Evolutionary conservation across 306 rosid species (phyloP).

Genomic region (Mimosa bimucronata): DNA sequence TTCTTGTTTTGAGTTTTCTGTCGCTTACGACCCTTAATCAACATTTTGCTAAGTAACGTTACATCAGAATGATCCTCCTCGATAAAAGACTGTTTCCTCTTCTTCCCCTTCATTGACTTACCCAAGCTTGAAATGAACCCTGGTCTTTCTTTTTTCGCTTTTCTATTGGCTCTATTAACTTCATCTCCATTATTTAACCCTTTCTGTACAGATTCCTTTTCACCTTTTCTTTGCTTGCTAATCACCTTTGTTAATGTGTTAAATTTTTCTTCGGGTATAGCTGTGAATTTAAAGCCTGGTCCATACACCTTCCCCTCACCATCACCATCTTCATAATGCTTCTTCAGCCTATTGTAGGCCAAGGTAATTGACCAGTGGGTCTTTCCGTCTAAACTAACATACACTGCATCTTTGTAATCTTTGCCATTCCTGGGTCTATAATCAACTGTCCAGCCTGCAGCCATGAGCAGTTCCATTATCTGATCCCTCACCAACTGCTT

Average conservation of each 20-base stretch:
- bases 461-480: constrained; percentile 58
- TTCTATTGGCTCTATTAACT: constrained; percentile 42
- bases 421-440: constrained; percentile 68
- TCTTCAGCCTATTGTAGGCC: constrained; percentile 77
- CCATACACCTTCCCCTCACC: constrained; percentile 56
- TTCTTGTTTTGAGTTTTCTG: constrained; percentile 59
- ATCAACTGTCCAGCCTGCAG: constrained; percentile 91
- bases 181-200: constrained; percentile 36
- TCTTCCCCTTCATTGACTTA: constrained; percentile 54
- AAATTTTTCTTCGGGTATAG: constrained; percentile 73
- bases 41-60: constrained; percentile 39
- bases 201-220: constrained; percentile 32
- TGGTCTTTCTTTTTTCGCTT: too few relatives aligned
- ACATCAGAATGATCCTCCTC: constrained; percentile 38
- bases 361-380: constrained; percentile 96
- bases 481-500: constrained; percentile 69
- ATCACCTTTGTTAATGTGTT: constrained; percentile 55
- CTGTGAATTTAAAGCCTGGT: constrained; percentile 72
- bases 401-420: constrained; percentile 77
- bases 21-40: constrained; percentile 47
- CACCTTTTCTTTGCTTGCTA: constrained; percentile 34
- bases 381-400: constrained; percentile 68
- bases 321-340: constrained; percentile 63
- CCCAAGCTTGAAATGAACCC: too few relatives aligned
- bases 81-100: constrained; percentile 42